Percentiles rank a stretch among this genome's conserved stretches.
phyloP scores from a whole-genome alignment of 1,284 basidiomycete genomes.

The Cutaneotrichosporon sp. region DNA sequence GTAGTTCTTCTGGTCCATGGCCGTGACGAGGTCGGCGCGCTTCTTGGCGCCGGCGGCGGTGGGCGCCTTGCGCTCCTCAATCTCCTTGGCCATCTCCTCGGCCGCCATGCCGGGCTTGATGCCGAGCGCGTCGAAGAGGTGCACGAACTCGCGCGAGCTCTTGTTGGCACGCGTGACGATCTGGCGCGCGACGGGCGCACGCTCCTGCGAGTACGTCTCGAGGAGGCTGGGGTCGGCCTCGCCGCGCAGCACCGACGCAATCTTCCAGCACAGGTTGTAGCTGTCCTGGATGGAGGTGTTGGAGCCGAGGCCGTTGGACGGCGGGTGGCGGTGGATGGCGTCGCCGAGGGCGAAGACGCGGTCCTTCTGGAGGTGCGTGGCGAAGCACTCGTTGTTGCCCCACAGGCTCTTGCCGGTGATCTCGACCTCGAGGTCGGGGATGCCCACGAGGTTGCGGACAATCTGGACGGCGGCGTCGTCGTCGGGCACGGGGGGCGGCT shows the following conservation, averaged over 20 bases:
- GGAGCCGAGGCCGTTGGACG: slow-evolving; percentile 21
- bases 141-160: slow-evolving; percentile 20
- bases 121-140: slow-evolving; percentile 24
- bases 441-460: slow-evolving; percentile 20
- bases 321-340: slow-evolving; percentile 25
- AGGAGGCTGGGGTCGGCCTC: slow-evolving; percentile 17
- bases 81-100: slow-evolving; percentile 21
- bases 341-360: slow-evolving; percentile 24
- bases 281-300: slow-evolving; percentile 27
- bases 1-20: slow-evolving; percentile 24
- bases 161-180: slow-evolving; percentile 27
- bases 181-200: slow-evolving; percentile 22
- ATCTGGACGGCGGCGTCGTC: slow-evolving; percentile 13
- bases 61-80: slow-evolving; percentile 24
- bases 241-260: slow-evolving; percentile 16
- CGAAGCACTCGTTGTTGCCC: slow-evolving; percentile 25
- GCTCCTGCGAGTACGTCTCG: slow-evolving; percentile 18
- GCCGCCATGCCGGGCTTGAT: slow-evolving; percentile 21
- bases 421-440: slow-evolving; percentile 23
- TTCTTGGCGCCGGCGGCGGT: slow-evolving; percentile 16
- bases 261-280: slow-evolving; percentile 26
- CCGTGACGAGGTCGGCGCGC: slow-evolving; percentile 19
- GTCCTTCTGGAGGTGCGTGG: slow-evolving; percentile 18
- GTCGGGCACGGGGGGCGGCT: slow-evolving; percentile 19
- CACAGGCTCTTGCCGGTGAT: slow-evolving; percentile 25